Base-by-base conservation (phyloP, 1,139 yeast species). In the Arxiozyma heterogenica region DNA sequence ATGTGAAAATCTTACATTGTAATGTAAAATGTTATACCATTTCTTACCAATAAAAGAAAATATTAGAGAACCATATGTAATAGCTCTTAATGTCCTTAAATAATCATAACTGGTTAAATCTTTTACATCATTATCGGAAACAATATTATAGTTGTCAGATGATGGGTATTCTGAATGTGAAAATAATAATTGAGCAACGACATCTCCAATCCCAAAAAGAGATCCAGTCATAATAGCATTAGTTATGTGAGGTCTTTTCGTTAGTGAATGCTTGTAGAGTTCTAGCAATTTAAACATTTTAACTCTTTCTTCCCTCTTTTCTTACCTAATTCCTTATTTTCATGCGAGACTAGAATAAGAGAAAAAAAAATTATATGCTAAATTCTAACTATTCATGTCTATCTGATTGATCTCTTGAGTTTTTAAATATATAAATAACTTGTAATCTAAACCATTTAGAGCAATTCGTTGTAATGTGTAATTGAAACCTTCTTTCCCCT, bases 181-280 rank as follows among this genome's bases (percentile, higher is more conserved):
- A 64, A 82, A 82, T 12, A 77, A 62, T 1, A 69, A 53, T 65
- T 89, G 96, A 0, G 96, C 95, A 38, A 85, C 63, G 1, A 73
- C 69, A 64, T 89, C 96, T 2, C 96, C 96, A 2, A 79, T 57
- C 0, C 88, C 93, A 67, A 88, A 88, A 41, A 88, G 73, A 30
- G 81, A 57, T 9, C 85, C 84, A 1, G 84, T 79, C 52, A 81
- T 73, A 39, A 76, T 53, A 69, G 81, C 77, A 63, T 82, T 82
- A 55, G 84, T 79, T 30, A 75, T 62, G 64, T 75, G 78, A 8
- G 86, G 86, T 55, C 76, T 75, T 46, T 67, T 70, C 58, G 70
- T 70, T 48, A 82, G 71, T 49, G 77, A 67, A 44, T 59, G 63
- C 59, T 72, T 74, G 65, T 78, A 81, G 57, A 63, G 61, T 46